Evolutionary conservation across 306 rosid genomes (phyloP).

Genomic region (Dalbergia oliveri): DNA sequence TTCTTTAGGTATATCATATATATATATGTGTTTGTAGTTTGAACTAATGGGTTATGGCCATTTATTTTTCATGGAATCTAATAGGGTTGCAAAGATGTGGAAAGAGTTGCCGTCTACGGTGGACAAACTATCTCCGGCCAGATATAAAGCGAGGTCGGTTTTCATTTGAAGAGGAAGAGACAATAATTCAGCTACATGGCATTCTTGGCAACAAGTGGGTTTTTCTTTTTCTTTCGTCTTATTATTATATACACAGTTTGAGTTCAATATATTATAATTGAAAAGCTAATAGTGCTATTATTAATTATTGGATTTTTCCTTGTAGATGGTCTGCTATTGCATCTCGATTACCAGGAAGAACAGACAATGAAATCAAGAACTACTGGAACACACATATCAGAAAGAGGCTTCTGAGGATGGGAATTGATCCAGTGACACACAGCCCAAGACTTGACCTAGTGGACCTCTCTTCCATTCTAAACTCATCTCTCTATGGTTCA

Average conservation of each 20-base stretch:
- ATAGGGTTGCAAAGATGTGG: conserved; percentile 94
- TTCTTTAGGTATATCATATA: background rate
- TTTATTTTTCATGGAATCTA: background rate
- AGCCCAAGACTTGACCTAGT: conserved; percentile 80
- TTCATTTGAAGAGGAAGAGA: conserved; percentile 92
- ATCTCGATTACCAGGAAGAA: conserved; percentile 88
- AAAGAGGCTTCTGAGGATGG: conserved; percentile 89
- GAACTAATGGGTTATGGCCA: background rate
- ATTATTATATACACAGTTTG: background rate
- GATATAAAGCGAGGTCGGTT: conserved; percentile 93
- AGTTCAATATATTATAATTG: background rate
- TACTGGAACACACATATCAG: conserved; percentile 98
- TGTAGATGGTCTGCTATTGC: conserved; percentile 96
- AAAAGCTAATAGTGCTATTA: background rate
- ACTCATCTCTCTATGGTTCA: conserved; percentile 61
- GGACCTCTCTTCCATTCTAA: conserved; percentile 74
- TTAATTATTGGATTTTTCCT: background rate
- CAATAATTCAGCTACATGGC: conserved; percentile 90
- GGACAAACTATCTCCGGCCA: conserved; percentile 97
- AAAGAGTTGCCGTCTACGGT: conserved; percentile 94
- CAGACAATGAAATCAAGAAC: conserved; percentile 94
- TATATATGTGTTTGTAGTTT: background rate
- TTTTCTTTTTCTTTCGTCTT: background rate
- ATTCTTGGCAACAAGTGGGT: conserved; percentile 89
- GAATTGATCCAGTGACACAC: conserved; percentile 97